These are phyloP conservation scores for Plantago major DNA, from an alignment of 257 asterid species.

Conservation along the genomic window DNA sequence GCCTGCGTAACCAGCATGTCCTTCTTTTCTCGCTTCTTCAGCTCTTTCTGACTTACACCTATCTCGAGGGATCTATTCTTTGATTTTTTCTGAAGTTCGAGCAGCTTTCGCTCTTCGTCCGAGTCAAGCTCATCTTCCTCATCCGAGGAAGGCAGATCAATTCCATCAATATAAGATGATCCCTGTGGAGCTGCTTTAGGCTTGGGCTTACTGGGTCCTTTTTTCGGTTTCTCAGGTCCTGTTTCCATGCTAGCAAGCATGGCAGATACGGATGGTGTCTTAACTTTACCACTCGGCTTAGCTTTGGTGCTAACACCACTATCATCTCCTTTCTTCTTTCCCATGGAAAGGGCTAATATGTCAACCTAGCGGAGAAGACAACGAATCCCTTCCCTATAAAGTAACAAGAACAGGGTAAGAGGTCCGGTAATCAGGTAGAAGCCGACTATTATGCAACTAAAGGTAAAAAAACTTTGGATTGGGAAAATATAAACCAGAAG, in stretches of 20 bases:
- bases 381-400: not conserved
- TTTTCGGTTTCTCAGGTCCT: constrained; percentile 57
- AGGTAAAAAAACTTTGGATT: too few relatives aligned
- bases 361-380: not conserved
- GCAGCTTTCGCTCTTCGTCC: constrained; percentile 30
- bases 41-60: constrained; percentile 39
- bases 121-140: constrained; percentile 42
- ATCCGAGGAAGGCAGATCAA: constrained; percentile 63
- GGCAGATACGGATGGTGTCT: constrained; percentile 53
- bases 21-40: constrained; percentile 60
- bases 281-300: constrained; percentile 49
- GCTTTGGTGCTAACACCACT: constrained; percentile 37
- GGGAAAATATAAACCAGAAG: too few relatives aligned
- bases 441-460: too few relatives aligned
- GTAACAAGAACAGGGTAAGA: not conserved
- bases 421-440: too few relatives aligned
- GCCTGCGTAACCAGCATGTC: constrained; percentile 48
- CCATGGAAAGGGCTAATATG: constrained; percentile 34
- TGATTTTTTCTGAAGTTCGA: constrained; percentile 20
- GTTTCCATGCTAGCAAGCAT: constrained; percentile 62
- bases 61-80: constrained; percentile 39
- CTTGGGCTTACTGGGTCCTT: constrained; percentile 46
- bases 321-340: constrained; percentile 60
- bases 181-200: constrained; percentile 41
- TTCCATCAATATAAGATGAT: constrained; percentile 44